phyloP scores from a whole-genome alignment of 306 rosid genomes.

The Begonia peltatifolia region DNA sequence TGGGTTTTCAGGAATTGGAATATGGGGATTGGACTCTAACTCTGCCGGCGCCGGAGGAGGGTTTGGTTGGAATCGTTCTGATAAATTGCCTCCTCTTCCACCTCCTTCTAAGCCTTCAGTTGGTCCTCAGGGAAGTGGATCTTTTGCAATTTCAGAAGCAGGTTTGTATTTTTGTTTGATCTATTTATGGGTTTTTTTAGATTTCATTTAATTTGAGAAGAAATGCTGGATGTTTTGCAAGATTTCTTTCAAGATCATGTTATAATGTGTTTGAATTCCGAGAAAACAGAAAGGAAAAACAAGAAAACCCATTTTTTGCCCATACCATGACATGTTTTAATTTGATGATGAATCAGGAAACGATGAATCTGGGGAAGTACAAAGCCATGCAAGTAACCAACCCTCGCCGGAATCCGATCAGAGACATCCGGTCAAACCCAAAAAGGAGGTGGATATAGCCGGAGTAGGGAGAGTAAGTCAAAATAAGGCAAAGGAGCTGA shows the following conservation, averaged over 20 bases:
- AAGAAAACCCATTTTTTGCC: no score
- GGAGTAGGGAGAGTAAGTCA: neutral
- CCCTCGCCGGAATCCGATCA: constrained; percentile 11
- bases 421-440: constrained; percentile 7
- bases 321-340: neutral
- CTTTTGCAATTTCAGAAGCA: constrained; percentile 33
- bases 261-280: no score
- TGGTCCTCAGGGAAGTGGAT: constrained; percentile 38
- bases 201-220: neutral
- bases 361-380: constrained; percentile 14
- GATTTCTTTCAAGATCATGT: neutral
- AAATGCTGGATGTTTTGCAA: neutral
- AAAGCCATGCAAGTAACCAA: constrained; percentile 17
- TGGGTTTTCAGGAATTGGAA: constrained; percentile 10
- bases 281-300: no score
- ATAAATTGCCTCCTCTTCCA: constrained; percentile 9
- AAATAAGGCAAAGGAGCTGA: constrained; percentile 15
- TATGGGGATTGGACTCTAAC: constrained; percentile 19
- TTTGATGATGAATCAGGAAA: constrained; percentile 5
- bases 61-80: neutral
- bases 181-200: no score
- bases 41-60: constrained; percentile 2
- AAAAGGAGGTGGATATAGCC: constrained; percentile 5
- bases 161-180: neutral
- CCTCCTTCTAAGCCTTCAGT: constrained; percentile 18